Evolutionary conservation across 2,329 filamentous ascomycete species (phyloP).

Genomic region (Fusarium tanahbumbuense): DNA sequence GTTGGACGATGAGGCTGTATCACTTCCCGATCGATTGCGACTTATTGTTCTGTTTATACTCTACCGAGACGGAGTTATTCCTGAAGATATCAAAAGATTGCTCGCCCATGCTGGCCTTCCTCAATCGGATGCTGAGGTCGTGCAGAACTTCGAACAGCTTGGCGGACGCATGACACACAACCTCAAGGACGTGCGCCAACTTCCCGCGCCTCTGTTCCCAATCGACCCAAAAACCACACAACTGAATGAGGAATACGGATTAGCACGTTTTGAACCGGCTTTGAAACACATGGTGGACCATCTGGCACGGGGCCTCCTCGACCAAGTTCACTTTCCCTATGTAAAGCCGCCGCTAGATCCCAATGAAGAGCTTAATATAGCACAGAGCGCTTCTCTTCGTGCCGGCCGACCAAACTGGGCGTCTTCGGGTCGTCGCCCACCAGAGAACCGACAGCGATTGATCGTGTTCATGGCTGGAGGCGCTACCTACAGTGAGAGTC

Average conservation of each 20-base stretch:
- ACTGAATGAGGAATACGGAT: slow-evolving; percentile 78
- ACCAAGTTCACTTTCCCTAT: slow-evolving; percentile 76
- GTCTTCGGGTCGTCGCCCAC: slow-evolving; percentile 76
- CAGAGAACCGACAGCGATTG: slow-evolving; percentile 87
- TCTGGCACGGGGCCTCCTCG: slow-evolving; percentile 73
- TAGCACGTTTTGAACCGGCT: slow-evolving; percentile 88
- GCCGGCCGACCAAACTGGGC: slow-evolving; percentile 97
- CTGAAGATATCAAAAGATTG: slow-evolving; percentile 85
- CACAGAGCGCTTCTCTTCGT: slow-evolving; percentile 79
- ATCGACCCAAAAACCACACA: slow-evolving; percentile 68
- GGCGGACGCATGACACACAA: slow-evolving; percentile 76
- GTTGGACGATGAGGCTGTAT: slow-evolving; percentile 85
- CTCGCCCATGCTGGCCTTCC: slow-evolving; percentile 85
- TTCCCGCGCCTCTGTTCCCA: slow-evolving; percentile 76
- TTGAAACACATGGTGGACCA: slow-evolving; percentile 87
- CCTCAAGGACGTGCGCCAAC: slow-evolving; percentile 80
- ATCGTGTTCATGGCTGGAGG: slow-evolving; percentile 96
- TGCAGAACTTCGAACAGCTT: slow-evolving; percentile 83
- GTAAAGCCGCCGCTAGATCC: slow-evolving; percentile 75
- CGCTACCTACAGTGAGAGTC: slow-evolving; percentile 90
- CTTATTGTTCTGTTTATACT: slow-evolving; percentile 88
- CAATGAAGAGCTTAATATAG: slow-evolving; percentile 67
- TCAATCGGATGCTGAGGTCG: slow-evolving; percentile 75
- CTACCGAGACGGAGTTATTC: slow-evolving; percentile 85
- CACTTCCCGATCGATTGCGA: slow-evolving; percentile 79